A percentile compares a stretch with the other conserved stretches of the same genome.
phyloP scores from a whole-genome alignment of 345 rosid species.

The Eucalyptus albens region DNA sequence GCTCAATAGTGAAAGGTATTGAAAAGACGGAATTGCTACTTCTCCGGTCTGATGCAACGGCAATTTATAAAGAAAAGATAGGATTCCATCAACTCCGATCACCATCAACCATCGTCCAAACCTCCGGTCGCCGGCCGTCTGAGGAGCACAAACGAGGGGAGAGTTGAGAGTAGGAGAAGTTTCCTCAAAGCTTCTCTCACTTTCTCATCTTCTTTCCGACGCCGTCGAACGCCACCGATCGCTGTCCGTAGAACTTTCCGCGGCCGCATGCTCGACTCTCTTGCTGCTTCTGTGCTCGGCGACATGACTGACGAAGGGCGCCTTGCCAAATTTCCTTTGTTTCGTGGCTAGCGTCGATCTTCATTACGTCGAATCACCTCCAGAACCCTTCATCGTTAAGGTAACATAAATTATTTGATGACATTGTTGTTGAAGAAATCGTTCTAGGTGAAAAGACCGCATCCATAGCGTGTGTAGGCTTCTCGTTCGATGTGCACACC shows the following conservation, averaged over 20 bases:
- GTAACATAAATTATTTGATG: neutral
- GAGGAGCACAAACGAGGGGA: neutral
- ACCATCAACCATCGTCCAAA: neutral
- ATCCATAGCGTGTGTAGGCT: fast-evolving
- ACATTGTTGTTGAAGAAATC: neutral
- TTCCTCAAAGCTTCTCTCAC: neutral
- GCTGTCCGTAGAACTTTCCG: neutral
- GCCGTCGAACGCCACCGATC: neutral
- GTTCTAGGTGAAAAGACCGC: neutral
- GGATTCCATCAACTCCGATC: neutral
- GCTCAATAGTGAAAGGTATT: neutral
- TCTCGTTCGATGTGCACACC: neutral
- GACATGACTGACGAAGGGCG: neutral
- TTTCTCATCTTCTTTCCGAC: neutral
- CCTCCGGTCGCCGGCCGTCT: neutral
- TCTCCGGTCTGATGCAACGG: neutral
- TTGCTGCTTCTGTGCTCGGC: neutral
- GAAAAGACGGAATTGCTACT: neutral
- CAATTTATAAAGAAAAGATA: neutral
- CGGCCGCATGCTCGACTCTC: neutral
- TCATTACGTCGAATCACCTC: neutral
- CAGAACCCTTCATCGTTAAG: neutral
- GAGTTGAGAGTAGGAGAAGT: neutral
- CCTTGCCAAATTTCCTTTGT: neutral
- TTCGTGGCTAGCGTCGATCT: neutral